phyloP scores from a whole-genome alignment of 352 stramenopile species.

The Phytopythium mirpurense region DNA sequence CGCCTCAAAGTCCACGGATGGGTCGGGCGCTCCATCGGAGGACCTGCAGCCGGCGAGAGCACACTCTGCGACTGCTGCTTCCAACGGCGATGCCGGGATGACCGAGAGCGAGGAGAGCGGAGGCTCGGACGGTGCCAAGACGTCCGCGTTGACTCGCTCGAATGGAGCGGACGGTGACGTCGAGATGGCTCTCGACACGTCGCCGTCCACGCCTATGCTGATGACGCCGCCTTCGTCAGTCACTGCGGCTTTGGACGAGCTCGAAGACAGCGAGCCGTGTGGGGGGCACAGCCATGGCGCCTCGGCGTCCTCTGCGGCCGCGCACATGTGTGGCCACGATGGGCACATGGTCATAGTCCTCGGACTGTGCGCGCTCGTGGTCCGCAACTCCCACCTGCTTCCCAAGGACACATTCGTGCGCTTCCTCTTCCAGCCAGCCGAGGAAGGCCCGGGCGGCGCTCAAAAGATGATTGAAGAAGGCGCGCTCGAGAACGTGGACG shows the following conservation, averaged over 20 bases:
- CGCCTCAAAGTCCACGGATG: constrained; percentile 4
- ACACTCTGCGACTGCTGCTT: too few relatives aligned
- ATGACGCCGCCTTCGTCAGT: constrained; percentile 20
- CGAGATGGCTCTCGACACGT: constrained; percentile 10
- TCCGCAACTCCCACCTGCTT: constrained; percentile 63
- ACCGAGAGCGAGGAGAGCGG: constrained; percentile 8
- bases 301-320: constrained; percentile 23
- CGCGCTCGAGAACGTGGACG: constrained; percentile 77
- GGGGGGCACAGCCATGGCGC: not conserved
- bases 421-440: constrained; percentile 95
- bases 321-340: constrained; percentile 96
- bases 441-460: constrained; percentile 89
- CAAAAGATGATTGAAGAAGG: constrained; percentile 93
- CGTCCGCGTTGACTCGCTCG: not conserved
- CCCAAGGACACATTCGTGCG: constrained; percentile 78
- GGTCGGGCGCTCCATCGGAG: constrained; percentile 2
- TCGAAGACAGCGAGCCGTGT: constrained; percentile 22
- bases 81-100: not conserved
- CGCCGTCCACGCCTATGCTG: constrained; percentile 14
- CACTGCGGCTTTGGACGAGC: constrained; percentile 29
- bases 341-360: constrained; percentile 94
- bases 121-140: constrained; percentile 7
- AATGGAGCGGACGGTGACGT: constrained; percentile 15
- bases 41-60: too few relatives aligned
- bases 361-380: constrained; percentile 80